Base-by-base conservation (phyloP, 1,284 basidiomycete genomes). In the Abortiporus biennis region DNA sequence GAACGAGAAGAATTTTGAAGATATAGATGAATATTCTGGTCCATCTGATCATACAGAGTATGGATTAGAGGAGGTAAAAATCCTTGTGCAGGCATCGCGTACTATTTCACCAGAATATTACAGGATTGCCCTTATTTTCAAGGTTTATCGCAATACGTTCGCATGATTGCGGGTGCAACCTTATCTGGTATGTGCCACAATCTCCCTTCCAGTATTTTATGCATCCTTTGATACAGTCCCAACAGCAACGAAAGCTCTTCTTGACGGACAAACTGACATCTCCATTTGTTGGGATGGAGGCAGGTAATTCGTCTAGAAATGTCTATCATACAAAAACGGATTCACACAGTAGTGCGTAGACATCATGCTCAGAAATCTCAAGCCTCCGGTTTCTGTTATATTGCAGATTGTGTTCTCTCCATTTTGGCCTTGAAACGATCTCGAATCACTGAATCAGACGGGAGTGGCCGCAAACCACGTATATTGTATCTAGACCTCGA, bases 401-500 rank as follows among this genome's bases (percentile, higher is more conserved):
- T 96, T 21, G 90, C 92, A 3, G 94, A 97, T 58, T 84, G 85
- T 42, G 79, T 92, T 2, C 72, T 97, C 0, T 85, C 86, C 0
- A 79, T 94, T 41, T 69, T 87, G 32, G 61, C 69, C 3, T 67
- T 85, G 35, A 79, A 74, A 50, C 68, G 71, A 47, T 9, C 42
- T 49, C 30, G 46, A 47, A n/a, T 40, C 50, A 6, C 48, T 25
- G 16, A 37, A 34, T 22, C 43, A 25, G 13, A 34, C 22, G 11
- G 24, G 13, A 30, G 45, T n/a, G 49, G 50, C 6, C 53, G 63
- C 36, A 77, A 80, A 53, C 70, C 84, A 1, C 76, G 85, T 2
- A 72, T 92, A 17, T 78, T 95, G 75, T 96, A 96, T 62, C 71
- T 97, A 38, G 93, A 97, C 59, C 66, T 97, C 12, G 93, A 97